These are phyloP conservation scores for Kluyveromyces wickerhamii DNA, from an alignment of 805 yeast genomes.

Conservation along the genomic window DNA sequence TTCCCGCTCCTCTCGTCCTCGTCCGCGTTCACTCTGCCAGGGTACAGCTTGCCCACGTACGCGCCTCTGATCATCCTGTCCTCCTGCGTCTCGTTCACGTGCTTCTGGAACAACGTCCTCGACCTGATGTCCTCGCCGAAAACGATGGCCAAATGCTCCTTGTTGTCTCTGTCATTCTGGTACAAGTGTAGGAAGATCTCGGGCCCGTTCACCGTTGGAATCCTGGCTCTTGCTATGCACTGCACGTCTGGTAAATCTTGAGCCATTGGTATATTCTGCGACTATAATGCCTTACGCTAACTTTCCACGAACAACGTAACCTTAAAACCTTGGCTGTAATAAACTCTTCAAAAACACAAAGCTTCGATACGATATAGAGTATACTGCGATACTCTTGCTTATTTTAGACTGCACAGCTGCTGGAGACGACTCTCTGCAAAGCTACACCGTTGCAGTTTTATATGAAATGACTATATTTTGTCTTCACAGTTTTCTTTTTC, in stretches of 20 bases:
- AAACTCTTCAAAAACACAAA: too few species aligned
- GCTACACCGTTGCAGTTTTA: too few species aligned
- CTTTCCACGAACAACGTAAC: too few species aligned
- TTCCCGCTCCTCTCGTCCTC: conserved; percentile 39
- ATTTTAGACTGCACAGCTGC: too few species aligned
- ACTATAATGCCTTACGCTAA: too few species aligned
- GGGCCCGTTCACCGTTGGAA: conserved; percentile 92
- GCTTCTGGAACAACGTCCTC: conserved; percentile 51
- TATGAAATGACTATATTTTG: too few species aligned
- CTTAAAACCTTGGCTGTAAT: too few species aligned
- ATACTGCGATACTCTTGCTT: too few species aligned
- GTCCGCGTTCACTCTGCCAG: conserved; percentile 75
- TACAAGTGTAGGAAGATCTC: conserved; percentile 90
- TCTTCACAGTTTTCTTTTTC: too few species aligned
- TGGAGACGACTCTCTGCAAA: too few species aligned
- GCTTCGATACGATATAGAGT: too few species aligned
- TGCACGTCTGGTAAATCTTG: conserved; percentile 77
- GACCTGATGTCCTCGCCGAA: conserved; percentile 91
- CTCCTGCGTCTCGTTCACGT: conserved; percentile 68
- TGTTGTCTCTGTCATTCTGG: conserved; percentile 74
- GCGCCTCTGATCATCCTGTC: conserved; percentile 99
- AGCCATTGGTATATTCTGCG: too few species aligned
- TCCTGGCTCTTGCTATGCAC: conserved; percentile 90
- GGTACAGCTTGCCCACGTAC: conserved; percentile 79
- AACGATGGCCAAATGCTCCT: conserved; percentile 95